Percentiles rank a stretch among this genome's conserved stretches.
Evolutionary conservation across 2,329 filamentous ascomycete genomes (phyloP).

Genomic region (Dactylellina drechsleri): DNA sequence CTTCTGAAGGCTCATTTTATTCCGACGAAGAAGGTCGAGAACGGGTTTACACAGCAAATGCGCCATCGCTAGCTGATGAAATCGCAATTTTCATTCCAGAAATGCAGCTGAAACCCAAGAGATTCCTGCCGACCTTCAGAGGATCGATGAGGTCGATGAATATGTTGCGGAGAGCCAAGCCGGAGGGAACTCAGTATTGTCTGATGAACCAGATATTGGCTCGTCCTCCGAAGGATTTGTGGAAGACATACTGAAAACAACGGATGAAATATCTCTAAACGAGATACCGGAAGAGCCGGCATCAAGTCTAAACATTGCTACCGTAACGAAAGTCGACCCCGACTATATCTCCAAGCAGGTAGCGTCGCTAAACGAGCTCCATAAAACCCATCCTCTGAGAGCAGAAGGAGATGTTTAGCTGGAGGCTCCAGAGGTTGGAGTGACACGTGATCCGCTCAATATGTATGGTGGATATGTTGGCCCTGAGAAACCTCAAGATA

Average conservation of each 20-base stretch:
- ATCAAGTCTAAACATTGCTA: neutral
- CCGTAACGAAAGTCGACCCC: conserved; percentile 3
- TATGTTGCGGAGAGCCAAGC: conserved; percentile 13
- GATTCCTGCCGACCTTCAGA: neutral
- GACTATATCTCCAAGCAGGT: conserved; percentile 15
- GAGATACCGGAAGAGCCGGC: conserved; percentile 11
- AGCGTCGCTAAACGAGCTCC: conserved; percentile 1
- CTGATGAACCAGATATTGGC: conserved; percentile 11
- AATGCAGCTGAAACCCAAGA: conserved; percentile 5
- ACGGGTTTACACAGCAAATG: neutral
- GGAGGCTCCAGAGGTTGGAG: neutral
- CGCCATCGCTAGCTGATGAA: conserved; percentile 7
- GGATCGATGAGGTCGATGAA: conserved; percentile 4
- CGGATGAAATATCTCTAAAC: conserved; percentile 16
- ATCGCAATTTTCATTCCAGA: neutral
- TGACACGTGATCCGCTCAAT: neutral
- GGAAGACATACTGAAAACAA: conserved; percentile 8
- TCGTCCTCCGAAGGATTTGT: conserved; percentile 9
- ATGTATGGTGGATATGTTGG: conserved; percentile 8
- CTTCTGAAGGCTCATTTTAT: neutral
- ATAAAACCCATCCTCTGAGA: conserved; percentile 7
- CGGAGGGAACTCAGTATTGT: conserved; percentile 4
- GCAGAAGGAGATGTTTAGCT: conserved; percentile 10
- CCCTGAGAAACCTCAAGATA: neutral
- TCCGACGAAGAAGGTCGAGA: conserved; percentile 22